phyloP scores from a whole-genome alignment of 345 rosid genomes.

The Limnanthes douglasii region DNA sequence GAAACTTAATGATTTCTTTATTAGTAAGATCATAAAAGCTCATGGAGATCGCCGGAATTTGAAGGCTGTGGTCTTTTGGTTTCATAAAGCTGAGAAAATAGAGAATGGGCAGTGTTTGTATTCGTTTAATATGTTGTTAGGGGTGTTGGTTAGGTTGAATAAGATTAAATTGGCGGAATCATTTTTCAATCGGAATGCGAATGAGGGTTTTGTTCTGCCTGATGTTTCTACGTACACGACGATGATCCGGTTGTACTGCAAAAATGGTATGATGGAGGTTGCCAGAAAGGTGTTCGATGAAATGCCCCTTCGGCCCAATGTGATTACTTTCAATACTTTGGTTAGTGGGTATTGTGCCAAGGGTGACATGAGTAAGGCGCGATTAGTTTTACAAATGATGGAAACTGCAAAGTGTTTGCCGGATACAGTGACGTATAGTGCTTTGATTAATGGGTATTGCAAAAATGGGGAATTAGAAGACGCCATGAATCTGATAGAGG shows the following conservation, averaged over 20 bases:
- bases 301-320: constrained; percentile 20
- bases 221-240: constrained; percentile 20
- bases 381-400: constrained; percentile 6
- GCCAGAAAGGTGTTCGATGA: constrained; percentile 28
- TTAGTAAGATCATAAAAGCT: constrained; percentile 18
- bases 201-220: constrained; percentile 10
- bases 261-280: constrained; percentile 16
- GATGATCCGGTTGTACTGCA: constrained; percentile 21
- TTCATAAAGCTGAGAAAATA: constrained; percentile 11
- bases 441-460: constrained; percentile 27
- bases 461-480: constrained; percentile 21
- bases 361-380: constrained; percentile 19
- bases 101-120: constrained; percentile 12
- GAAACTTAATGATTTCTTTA: constrained; percentile 16
- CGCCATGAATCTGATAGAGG: constrained; percentile 16
- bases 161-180: constrained; percentile 9
- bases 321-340: constrained; percentile 17
- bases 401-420: constrained; percentile 11
- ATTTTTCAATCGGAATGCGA: constrained; percentile 13
- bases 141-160: constrained; percentile 14
- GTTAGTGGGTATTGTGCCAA: constrained; percentile 29
- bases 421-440: constrained; percentile 17
- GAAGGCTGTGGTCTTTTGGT: constrained; percentile 22
- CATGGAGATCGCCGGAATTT: constrained; percentile 14
- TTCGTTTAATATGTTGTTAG: constrained; percentile 20